Evolutionary conservation across 2,329 filamentous ascomycete genomes (phyloP).

Genomic region (Clarireedia monteithiana): DNA sequence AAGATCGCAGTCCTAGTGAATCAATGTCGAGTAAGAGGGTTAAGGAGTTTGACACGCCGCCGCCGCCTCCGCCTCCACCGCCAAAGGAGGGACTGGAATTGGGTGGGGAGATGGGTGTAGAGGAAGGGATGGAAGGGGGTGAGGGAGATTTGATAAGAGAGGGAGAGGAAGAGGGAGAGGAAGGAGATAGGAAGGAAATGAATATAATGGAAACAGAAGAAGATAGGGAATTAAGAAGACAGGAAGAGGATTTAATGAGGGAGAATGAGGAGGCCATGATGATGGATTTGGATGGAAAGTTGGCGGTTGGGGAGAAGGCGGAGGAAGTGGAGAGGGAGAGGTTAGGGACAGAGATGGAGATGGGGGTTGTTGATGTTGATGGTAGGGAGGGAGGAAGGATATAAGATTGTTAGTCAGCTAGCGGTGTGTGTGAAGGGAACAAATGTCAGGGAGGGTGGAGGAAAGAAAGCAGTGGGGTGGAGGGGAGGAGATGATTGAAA

Average conservation of each 20-base stretch:
- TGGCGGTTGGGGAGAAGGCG: background rate
- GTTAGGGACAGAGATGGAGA: background rate
- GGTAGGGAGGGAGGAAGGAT: no score
- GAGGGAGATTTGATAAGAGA: background rate
- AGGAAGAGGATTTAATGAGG: conserved; percentile 17
- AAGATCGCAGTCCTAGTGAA: conserved; percentile 8
- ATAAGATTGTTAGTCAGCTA: no score
- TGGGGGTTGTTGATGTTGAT: background rate
- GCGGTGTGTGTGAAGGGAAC: no score
- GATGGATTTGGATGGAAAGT: conserved; percentile 20
- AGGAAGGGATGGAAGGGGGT: background rate
- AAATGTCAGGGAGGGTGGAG: no score
- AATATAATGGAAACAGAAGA: background rate
- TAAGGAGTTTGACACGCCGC: conserved; percentile 23
- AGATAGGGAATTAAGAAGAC: background rate
- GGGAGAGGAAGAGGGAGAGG: background rate
- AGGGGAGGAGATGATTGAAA: no score
- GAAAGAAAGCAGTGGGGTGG: no score
- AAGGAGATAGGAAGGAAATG: background rate
- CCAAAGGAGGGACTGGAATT: background rate
- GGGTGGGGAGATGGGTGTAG: background rate
- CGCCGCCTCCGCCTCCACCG: conserved; percentile 1
- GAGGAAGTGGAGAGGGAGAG: background rate
- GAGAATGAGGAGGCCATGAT: conserved; percentile 28
- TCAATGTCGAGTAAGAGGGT: conserved; percentile 24